A percentile compares a stretch with the other conserved stretches of the same genome.
Evolutionary conservation across 2,329 filamentous ascomycete genomes (phyloP).

Genomic region (Pseudocercospora fijiensis): DNA sequence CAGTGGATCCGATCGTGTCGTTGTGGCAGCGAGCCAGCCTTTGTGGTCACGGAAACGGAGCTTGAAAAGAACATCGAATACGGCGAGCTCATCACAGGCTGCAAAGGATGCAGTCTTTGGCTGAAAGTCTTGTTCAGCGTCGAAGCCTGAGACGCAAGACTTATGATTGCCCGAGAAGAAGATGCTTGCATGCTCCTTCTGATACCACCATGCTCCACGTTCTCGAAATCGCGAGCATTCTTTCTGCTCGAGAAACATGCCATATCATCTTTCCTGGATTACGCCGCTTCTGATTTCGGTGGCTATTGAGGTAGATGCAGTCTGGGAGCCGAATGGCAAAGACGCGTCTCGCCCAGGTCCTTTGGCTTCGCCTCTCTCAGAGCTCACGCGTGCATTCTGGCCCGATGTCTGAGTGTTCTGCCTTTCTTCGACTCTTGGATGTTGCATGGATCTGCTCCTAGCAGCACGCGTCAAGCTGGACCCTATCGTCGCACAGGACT

Average conservation of each 20-base stretch:
- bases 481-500: not conserved
- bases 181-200: not conserved
- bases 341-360: not conserved
- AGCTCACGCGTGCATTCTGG: not conserved
- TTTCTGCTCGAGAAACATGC: not conserved
- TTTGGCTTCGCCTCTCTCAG: not conserved
- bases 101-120: conserved; percentile 64
- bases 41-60: conserved; percentile 55
- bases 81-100: conserved; percentile 60
- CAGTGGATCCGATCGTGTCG: conserved; percentile 57
- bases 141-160: conserved; percentile 38
- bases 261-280: not conserved
- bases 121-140: conserved; percentile 60
- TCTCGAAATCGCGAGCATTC: not conserved
- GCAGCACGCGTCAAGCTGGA: not conserved
- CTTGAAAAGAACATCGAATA: conserved; percentile 52
- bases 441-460: not conserved
- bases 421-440: not conserved
- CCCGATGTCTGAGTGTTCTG: not conserved
- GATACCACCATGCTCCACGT: not conserved
- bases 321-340: not conserved
- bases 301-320: not conserved
- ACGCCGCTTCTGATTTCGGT: not conserved
- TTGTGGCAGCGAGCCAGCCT: conserved; percentile 59
- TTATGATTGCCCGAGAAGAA: not conserved